Base-by-base conservation (phyloP, 495 filamentous ascomycete species). In the Penicillium crystallinum region DNA sequence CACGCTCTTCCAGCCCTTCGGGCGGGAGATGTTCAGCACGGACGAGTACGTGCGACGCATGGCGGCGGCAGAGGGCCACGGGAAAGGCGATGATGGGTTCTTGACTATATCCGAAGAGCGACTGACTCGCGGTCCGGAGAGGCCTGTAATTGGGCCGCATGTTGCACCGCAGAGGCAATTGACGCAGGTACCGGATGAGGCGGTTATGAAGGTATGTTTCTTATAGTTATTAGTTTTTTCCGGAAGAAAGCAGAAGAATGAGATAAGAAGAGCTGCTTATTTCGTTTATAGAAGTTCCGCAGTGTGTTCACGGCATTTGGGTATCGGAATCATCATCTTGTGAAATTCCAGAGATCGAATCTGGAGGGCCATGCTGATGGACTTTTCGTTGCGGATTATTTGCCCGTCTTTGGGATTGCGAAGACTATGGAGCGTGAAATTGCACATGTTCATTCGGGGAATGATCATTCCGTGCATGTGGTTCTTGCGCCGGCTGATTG, bases 391-490 rank as follows among this genome's bases (percentile, higher is more conserved):
- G 51, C 61, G 1, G 54, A 64, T 41, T 46, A 58, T 19, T 29
- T 69, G 17, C 56, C 57, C 2, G 34, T 51, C 7, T 62, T 54
- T 1, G 55, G 51, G 12, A 22, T 61, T 3, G 58, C 61, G 6
- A 23, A 52, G 45, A 37, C 40, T 7, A 58, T 68, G 53, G 35
- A 55, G 8, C 85, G 87, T 27, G 91, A 97, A 66, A 79, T 96
- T 42, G 83, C 81, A 56, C 91, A 97, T 68, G 75, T 89, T 9
- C 91, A 97, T 65, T 44, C 54, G 0, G 77, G 75, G 1, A 55
- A 58, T 39, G 91, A 97, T 52, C 76, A 82, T 48, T 86, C 81
- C 6, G 71, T 91, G 73, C 91, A 97, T 67, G 61, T 91, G 57
- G 82, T 81, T 12, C 70, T 96, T 19, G 82, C 91, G 49, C 88